These are phyloP conservation scores for Byssoonygena ceratinophila DNA, from an alignment of 2,329 filamentous ascomycete species.

Conservation along the genomic window DNA sequence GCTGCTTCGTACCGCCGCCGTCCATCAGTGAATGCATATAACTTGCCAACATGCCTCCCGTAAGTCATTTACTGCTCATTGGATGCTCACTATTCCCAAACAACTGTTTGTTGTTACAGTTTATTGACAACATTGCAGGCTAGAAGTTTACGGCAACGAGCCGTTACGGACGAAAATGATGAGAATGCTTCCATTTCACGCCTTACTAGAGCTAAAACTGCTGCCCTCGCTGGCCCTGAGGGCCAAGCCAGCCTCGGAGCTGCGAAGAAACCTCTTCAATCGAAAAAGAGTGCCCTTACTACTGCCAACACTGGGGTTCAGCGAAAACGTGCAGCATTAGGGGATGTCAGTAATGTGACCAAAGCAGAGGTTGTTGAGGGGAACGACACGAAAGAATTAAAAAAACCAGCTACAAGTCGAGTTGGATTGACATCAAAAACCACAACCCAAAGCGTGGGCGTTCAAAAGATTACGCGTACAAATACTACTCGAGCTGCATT, in stretches of 20 bases:
- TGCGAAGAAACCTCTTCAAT: slow-evolving; percentile 54
- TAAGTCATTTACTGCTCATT: slow-evolving; percentile 33
- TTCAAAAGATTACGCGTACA: slow-evolving; percentile 59
- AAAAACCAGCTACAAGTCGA: slow-evolving; percentile 59
- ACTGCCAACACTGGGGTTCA: slow-evolving; percentile 42
- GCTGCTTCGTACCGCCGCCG: background rate
- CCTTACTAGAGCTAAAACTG: slow-evolving; percentile 85
- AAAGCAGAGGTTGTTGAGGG: slow-evolving; percentile 52
- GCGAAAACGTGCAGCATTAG: slow-evolving; percentile 73
- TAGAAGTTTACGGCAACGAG: slow-evolving; percentile 62
- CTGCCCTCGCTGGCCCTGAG: slow-evolving; percentile 46
- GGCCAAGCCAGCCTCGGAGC: slow-evolving; percentile 49
- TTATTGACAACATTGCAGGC: slow-evolving; percentile 45
- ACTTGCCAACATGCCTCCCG: slow-evolving; percentile 44
- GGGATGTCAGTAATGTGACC: slow-evolving; percentile 89
- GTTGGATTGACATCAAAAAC: slow-evolving; percentile 66
- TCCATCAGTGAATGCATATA: slow-evolving; percentile 8
- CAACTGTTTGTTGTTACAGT: no score
- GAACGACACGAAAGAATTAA: slow-evolving; percentile 48
- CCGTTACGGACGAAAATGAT: slow-evolving; percentile 84
- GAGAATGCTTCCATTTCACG: slow-evolving; percentile 73
- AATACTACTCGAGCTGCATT: slow-evolving; percentile 54
- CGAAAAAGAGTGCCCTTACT: slow-evolving; percentile 52
- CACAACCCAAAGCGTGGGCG: slow-evolving; percentile 62
- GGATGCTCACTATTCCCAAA: background rate